Percentiles rank a stretch among this genome's conserved stretches.
Evolutionary conservation across 2,329 filamentous ascomycete species (phyloP).

Genomic region (Fusarium sp.): DNA sequence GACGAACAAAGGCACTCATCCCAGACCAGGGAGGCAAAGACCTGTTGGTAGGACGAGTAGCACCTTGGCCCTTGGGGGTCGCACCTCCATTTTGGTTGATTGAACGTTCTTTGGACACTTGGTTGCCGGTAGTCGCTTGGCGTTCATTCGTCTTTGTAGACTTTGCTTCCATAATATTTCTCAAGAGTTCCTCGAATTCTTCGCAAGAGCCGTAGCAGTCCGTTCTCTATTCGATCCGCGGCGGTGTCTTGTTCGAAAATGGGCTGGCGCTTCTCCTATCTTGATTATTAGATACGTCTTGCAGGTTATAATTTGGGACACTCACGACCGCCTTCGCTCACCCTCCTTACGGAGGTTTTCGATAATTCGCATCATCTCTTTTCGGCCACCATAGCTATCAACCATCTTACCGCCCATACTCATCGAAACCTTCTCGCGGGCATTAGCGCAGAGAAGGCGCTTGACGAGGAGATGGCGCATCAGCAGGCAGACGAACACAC

Average conservation of each 20-base stretch:
- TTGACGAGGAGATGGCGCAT: slow-evolving; percentile 96
- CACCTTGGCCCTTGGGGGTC: not conserved
- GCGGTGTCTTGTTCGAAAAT: slow-evolving; percentile 58
- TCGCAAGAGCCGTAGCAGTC: slow-evolving; percentile 52
- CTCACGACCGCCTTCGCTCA: slow-evolving; percentile 85
- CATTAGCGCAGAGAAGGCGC: slow-evolving; percentile 82
- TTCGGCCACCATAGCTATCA: slow-evolving; percentile 83
- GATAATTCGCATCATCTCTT: slow-evolving; percentile 93
- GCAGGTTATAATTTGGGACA: slow-evolving; percentile 39
- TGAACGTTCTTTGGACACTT: not conserved
- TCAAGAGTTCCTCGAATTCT: slow-evolving; percentile 49
- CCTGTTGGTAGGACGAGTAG: not conserved
- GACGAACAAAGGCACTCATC: slow-evolving; percentile 24
- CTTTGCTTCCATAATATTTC: slow-evolving; percentile 19
- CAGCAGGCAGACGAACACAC: slow-evolving; percentile 93
- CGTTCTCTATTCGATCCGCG: slow-evolving; percentile 61
- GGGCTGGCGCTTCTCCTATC: slow-evolving; percentile 58
- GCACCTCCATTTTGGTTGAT: not conserved
- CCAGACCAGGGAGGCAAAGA: slow-evolving; percentile 28
- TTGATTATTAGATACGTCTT: slow-evolving; percentile 39
- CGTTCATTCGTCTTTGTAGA: not conserved
- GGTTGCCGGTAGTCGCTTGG: not conserved
- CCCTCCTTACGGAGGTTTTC: slow-evolving; percentile 90
- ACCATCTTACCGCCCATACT: slow-evolving; percentile 89
- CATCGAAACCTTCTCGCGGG: slow-evolving; percentile 92